Percentiles rank a stretch among this genome's conserved stretches.
phyloP scores from a whole-genome alignment of 331 rosid genomes.

The Quercus phellos region DNA sequence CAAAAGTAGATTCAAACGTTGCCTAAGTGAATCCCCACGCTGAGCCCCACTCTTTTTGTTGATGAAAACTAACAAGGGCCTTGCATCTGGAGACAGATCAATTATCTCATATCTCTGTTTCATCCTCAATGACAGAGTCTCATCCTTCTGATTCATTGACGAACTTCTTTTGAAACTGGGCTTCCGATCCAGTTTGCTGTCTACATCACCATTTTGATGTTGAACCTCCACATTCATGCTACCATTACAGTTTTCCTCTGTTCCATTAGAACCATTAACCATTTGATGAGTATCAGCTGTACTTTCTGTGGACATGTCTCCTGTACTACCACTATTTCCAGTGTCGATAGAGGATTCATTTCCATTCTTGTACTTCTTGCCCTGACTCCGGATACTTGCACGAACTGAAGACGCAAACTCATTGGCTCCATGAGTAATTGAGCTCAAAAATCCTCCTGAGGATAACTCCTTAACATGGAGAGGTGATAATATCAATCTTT shows the following conservation, averaged over 20 bases:
- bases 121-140: conserved; percentile 44
- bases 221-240: conserved; percentile 39
- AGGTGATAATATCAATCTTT: conserved; percentile 84
- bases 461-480: conserved; percentile 66
- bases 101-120: conserved; percentile 69
- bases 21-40: conserved; percentile 83
- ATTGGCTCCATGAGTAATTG: conserved; percentile 96
- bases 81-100: conserved; percentile 83
- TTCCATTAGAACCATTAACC: conserved; percentile 54
- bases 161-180: conserved; percentile 44
- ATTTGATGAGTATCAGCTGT: conserved; percentile 51
- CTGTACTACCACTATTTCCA: conserved; percentile 53
- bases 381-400: conserved; percentile 81
- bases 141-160: conserved; percentile 65
- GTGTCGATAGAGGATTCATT: conserved; percentile 49
- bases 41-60: conserved; percentile 99
- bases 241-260: conserved; percentile 51
- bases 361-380: conserved; percentile 78
- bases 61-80: conserved; percentile 85
- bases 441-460: conserved; percentile 71
- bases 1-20: conserved; percentile 76
- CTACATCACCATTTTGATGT: conserved; percentile 54
- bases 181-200: conserved; percentile 47
- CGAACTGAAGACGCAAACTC: conserved; percentile 94
- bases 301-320: conserved; percentile 66